phyloP scores from a whole-genome alignment of 2,329 filamentous ascomycete species.

The Lecanicillium sp. region DNA sequence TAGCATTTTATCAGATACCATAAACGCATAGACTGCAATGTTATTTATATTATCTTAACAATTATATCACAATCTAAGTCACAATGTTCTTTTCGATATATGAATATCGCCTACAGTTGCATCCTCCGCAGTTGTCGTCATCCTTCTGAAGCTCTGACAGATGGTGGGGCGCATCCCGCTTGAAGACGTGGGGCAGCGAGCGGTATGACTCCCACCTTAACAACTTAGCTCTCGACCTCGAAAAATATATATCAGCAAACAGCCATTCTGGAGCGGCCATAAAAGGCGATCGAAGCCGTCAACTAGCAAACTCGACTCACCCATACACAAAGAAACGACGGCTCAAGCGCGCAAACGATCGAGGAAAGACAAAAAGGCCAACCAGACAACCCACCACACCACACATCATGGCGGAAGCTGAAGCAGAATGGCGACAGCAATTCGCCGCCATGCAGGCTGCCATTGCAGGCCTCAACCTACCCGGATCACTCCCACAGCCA shows the following conservation, averaged over 20 bases:
- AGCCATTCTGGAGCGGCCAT: not conserved
- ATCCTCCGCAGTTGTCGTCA: too few relatives aligned
- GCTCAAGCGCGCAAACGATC: not conserved
- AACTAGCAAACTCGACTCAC: too few relatives aligned
- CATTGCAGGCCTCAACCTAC: slow-evolving; percentile 64
- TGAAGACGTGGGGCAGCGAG: slow-evolving; percentile 6
- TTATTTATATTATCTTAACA: too few relatives aligned
- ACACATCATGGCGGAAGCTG: slow-evolving; percentile 28
- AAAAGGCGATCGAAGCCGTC: too few relatives aligned
- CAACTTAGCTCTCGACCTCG: not conserved
- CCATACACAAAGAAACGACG: not conserved
- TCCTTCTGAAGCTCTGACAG: too few relatives aligned
- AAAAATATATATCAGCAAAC: not conserved
- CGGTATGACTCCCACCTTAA: slow-evolving; percentile 9
- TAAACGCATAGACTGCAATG: not conserved
- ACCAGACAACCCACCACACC: not conserved
- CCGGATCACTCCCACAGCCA: slow-evolving; percentile 33
- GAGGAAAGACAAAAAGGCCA: not conserved
- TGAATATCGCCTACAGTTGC: too few relatives aligned
- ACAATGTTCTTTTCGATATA: too few relatives aligned
- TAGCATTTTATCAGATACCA: slow-evolving; percentile 10
- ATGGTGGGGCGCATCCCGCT: too few relatives aligned
- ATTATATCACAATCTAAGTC: too few relatives aligned
- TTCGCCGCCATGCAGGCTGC: slow-evolving; percentile 81
- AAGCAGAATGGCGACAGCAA: slow-evolving; percentile 74